These are phyloP conservation scores for Mycena rosella DNA, from an alignment of 768 basidiomycete species.

Conservation along the genomic window DNA sequence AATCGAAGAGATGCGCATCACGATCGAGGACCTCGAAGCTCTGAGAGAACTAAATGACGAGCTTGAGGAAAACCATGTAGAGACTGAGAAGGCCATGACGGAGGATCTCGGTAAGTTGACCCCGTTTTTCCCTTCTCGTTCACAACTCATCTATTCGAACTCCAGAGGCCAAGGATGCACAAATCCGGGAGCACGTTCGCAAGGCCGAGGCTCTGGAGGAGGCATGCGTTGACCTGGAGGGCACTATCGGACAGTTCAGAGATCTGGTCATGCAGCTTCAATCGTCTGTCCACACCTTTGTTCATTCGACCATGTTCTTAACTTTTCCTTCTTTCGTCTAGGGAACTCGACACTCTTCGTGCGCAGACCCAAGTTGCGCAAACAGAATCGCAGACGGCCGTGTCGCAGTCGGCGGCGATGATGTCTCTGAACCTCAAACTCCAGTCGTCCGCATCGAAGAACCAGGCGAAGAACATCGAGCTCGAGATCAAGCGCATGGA, in stretches of 20 bases:
- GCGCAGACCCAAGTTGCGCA: conserved; percentile 89
- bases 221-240: conserved; percentile 85
- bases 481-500: conserved; percentile 90
- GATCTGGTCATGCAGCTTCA: conserved; percentile 91
- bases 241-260: conserved; percentile 91
- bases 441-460: conserved; percentile 91
- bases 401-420: conserved; percentile 91
- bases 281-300: conserved; percentile 59
- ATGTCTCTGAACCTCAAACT: conserved; percentile 96
- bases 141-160: conserved; percentile 8
- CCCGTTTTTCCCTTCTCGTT: background rate
- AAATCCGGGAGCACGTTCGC: conserved; percentile 74
- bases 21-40: conserved; percentile 96
- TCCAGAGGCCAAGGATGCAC: conserved; percentile 76
- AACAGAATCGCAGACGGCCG: conserved; percentile 84
- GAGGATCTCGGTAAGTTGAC: conserved; percentile 82
- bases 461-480: conserved; percentile 90
- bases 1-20: conserved; percentile 97
- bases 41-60: conserved; percentile 97
- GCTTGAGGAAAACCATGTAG: conserved; percentile 95
- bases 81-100: conserved; percentile 91
- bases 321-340: conserved; percentile 44
- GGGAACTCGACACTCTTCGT: conserved; percentile 88
- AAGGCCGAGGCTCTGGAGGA: conserved; percentile 83
- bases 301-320: conserved; percentile 2